phyloP scores from a whole-genome alignment of 805 yeast species.

The Hanseniaspora taiwanica region DNA sequence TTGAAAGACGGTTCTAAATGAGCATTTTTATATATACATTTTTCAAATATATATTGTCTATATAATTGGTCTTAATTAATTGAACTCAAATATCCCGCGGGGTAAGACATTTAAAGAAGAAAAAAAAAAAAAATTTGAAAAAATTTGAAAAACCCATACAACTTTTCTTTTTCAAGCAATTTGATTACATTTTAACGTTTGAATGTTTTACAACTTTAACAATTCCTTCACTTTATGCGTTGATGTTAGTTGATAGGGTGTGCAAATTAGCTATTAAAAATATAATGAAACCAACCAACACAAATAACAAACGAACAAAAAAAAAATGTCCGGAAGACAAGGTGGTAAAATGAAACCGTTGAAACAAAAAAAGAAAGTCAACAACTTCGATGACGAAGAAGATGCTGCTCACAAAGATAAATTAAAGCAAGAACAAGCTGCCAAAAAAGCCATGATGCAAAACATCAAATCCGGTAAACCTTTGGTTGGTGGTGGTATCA shows the following conservation, averaged over 20 bases:
- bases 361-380: slow-evolving; percentile 67
- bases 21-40: neutral
- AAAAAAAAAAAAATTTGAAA: no score
- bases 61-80: no score
- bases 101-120: no score
- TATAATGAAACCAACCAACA: neutral
- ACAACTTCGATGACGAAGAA: slow-evolving; percentile 70
- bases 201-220: no score
- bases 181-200: no score
- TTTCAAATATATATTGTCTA: neutral
- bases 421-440: slow-evolving; percentile 90
- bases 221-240: no score
- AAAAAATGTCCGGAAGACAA: slow-evolving; percentile 89
- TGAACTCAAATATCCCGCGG: no score
- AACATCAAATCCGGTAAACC: slow-evolving; percentile 88
- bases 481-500: slow-evolving; percentile 85
- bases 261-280: no score
- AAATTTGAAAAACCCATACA: no score
- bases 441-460: slow-evolving; percentile 79
- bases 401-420: slow-evolving; percentile 84
- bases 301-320: neutral
- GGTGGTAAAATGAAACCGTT: slow-evolving; percentile 88
- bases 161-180: no score
- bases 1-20: slow-evolving; percentile 49
- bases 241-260: no score